Conservation (phyloP, 805 yeast genomes). For the Wilhelminamyces savonicus region DNA sequence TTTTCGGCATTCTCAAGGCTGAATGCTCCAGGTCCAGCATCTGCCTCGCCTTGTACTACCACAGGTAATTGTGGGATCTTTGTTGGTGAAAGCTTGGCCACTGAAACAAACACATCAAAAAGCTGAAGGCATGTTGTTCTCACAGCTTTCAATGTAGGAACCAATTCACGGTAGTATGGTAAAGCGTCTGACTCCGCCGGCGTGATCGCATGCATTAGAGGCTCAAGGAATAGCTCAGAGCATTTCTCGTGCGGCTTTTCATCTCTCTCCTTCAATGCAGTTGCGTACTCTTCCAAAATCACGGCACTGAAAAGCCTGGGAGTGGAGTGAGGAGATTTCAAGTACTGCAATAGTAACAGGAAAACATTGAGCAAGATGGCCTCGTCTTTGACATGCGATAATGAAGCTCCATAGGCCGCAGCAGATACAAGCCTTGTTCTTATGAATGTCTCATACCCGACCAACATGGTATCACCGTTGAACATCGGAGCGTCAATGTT, state of each 20-base stretch:
- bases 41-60: constrained; percentile 88
- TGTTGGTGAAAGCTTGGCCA: constrained; percentile 63
- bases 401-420: constrained; percentile 61
- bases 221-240: constrained; percentile 16
- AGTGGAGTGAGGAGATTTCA: constrained; percentile 66
- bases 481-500: constrained; percentile 92
- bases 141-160: constrained; percentile 77
- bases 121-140: constrained; percentile 84
- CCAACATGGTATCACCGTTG: constrained; percentile 82
- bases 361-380: constrained; percentile 35
- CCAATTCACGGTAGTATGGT: constrained; percentile 73
- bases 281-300: constrained; percentile 64
- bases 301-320: constrained; percentile 70
- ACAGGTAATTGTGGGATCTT: constrained; percentile 81
- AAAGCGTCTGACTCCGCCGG: constrained; percentile 29
- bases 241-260: no score
- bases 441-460: constrained; percentile 69
- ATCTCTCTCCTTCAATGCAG: constrained; percentile 13
- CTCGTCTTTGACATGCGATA: constrained; percentile 43
- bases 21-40: constrained; percentile 93
- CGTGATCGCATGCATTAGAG: constrained; percentile 31
- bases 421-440: constrained; percentile 75
- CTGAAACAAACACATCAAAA: constrained; percentile 68
- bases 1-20: constrained; percentile 71
- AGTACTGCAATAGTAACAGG: constrained; percentile 30